Conservation (phyloP, 2,329 filamentous ascomycete genomes). For the Colletotrichum cordylinicola region DNA sequence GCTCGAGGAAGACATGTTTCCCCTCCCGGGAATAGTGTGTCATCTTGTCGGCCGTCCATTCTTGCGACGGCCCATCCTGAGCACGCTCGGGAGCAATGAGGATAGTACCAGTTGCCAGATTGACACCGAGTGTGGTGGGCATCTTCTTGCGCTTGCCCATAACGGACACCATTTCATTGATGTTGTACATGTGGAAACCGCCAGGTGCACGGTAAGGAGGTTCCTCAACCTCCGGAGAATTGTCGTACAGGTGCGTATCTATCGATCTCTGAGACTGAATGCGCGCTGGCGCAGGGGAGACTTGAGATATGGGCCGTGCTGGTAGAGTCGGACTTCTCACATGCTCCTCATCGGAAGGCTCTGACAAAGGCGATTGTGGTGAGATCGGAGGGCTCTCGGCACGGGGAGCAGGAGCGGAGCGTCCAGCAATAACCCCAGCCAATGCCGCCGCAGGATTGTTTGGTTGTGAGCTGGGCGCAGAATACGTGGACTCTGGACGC, state of each 20-base stretch:
- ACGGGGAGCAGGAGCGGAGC: slow-evolving; percentile 43
- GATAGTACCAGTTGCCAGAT: slow-evolving; percentile 85
- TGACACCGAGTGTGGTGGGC: slow-evolving; percentile 96
- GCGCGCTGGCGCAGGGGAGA: slow-evolving; percentile 25
- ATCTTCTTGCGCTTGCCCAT: slow-evolving; percentile 98
- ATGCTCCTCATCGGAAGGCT: slow-evolving; percentile 36
- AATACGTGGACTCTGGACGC: slow-evolving; percentile 20
- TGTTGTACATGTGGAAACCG: slow-evolving; percentile 93
- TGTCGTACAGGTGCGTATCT: slow-evolving; percentile 24
- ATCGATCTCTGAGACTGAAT: slow-evolving; percentile 28
- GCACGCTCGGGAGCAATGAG: slow-evolving; percentile 88
- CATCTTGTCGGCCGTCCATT: slow-evolving; percentile 94
- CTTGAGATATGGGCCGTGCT: slow-evolving; percentile 30
- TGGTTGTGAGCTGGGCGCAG: slow-evolving; percentile 28
- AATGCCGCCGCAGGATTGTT: slow-evolving; percentile 59
- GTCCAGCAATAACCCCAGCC: slow-evolving; percentile 60
- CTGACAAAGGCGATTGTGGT: slow-evolving; percentile 14
- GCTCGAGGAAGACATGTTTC: slow-evolving; percentile 95
- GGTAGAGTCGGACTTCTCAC: slow-evolving; percentile 44
- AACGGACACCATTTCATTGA: slow-evolving; percentile 96
- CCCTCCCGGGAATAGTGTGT: slow-evolving; percentile 98
- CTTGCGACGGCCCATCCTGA: slow-evolving; percentile 82
- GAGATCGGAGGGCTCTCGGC: slow-evolving; percentile 55
- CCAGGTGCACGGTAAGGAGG: slow-evolving; percentile 55
- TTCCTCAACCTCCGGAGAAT: slow-evolving; percentile 27